A percentile compares a stretch with the other conserved stretches of the same genome.
These are phyloP conservation scores for Candida corydali DNA, from an alignment of 805 yeast species.

Conservation along the genomic window DNA sequence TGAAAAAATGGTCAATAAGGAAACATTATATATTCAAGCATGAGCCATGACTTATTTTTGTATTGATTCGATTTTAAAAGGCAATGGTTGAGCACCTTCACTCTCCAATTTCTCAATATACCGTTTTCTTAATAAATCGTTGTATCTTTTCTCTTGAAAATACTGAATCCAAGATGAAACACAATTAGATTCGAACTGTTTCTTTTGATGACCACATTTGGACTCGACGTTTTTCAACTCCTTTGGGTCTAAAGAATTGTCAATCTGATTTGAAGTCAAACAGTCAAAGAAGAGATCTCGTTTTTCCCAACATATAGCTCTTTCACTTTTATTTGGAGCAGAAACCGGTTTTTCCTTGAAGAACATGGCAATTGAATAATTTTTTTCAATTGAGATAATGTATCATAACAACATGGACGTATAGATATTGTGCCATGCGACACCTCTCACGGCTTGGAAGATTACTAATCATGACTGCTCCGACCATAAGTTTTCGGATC, in stretches of 20 bases:
- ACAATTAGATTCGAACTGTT: slow-evolving; percentile 68
- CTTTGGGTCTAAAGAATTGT: slow-evolving; percentile 62
- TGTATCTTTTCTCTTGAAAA: slow-evolving; percentile 85
- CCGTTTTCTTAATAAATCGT: slow-evolving; percentile 64
- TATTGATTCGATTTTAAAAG: slow-evolving; percentile 23
- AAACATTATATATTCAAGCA: slow-evolving; percentile 29
- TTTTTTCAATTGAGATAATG: no score
- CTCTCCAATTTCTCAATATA: slow-evolving; percentile 68
- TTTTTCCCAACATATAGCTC: slow-evolving; percentile 85
- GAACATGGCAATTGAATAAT: slow-evolving; percentile 12
- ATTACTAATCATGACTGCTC: no score
- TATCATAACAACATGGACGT: no score
- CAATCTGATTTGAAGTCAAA: slow-evolving; percentile 61
- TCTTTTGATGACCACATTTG: slow-evolving; percentile 55
- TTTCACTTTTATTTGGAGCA: slow-evolving; percentile 60
- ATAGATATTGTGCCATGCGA: no score
- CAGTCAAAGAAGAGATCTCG: slow-evolving; percentile 78
- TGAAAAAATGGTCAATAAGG: slow-evolving; percentile 19
- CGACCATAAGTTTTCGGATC: no score
- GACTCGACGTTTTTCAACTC: slow-evolving; percentile 43
- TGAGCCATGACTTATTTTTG: slow-evolving; percentile 8
- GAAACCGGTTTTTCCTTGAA: slow-evolving; percentile 24
- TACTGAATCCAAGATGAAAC: slow-evolving; percentile 84
- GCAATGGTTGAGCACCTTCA: slow-evolving; percentile 50
- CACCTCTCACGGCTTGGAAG: no score